Base-by-base conservation (phyloP, 2,329 filamentous ascomycete genomes). In the Xylaria digitata region DNA sequence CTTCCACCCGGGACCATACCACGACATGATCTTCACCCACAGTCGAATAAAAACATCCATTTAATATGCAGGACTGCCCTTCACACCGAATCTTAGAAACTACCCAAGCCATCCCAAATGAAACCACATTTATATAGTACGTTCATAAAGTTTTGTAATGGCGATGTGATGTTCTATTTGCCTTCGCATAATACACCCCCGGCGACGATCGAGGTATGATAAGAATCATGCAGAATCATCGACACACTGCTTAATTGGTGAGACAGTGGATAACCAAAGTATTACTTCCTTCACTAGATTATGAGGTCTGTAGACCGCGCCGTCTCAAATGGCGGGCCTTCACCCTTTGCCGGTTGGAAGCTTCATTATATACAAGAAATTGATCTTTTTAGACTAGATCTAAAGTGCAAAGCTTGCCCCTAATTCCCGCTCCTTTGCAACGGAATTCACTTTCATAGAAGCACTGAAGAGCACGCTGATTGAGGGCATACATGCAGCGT, bases 361-460 rank as follows among this genome's bases (percentile, higher is more conserved):
- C n/a, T 54, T 63, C 34, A 70, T 53, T 74, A 75, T 75, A 68
- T 75, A 75, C 73, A 74, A 71, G 70, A 72, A 72, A 74, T 73
- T 66, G 56, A 66, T 63, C 59, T 60, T 69, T 26, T 68, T 69
- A 65, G 70, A 60, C 55, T 55, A 71, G 69, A 66, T 62, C 64
- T 63, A 67, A 53, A 66, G 55, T 60, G 21, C 46, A 26, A 45
- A 34, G 42, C 21, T 59, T 52, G 68, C 64, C 49, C 48, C 52
- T 42, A 54, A 23, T 54, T 55, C 26, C 43, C 63, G 19, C 59
- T 65, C 60, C 61, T 71, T 66, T 54, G 42, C 61, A 55, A 67
- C 54, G 49, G 34, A 67, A 55, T 58, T 63, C 71, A 67, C 70
- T 70, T 70, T 70, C 72, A 71, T 69, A 71, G 68, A 65, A 74